Evolutionary conservation across 2,329 filamentous ascomycete genomes (phyloP), one percentile per base, ranked within the genome.

Genomic region (Scolecobasidium constrictum): DNA sequence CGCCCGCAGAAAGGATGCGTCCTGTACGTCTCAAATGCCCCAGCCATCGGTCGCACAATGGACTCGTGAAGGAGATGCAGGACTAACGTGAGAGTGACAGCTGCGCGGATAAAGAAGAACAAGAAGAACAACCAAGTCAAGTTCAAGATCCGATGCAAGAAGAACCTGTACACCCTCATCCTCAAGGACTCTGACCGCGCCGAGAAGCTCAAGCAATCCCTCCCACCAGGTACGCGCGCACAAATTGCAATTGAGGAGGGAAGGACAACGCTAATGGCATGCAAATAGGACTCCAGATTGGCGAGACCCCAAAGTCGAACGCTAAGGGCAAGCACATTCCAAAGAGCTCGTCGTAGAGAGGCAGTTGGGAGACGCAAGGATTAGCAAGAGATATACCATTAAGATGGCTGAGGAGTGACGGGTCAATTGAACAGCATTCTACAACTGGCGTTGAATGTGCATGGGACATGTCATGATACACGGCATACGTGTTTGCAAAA

Each of bases 101-200:
- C 69, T 50, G 69, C 68, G 49, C 63, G 67, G 56, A 69, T 72
- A 61, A 72, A 96, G 87, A 92, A 93, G 79, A 94, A 82, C 81
- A 83, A 81, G 71, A 81, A 83, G 73, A 73, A 75, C 64, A 78
- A 82, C 67, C 82, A 90, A 77, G 88, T 92, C 82, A 98, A 98
- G 84, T 96, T 98, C 87, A 98, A 98, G 86, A 90, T 98, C 78
- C 86, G 92, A 71, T 96, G 92, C 83, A 77, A 86, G 68, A 80
- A 81, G 64, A 81, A 92, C 77, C 77, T 98, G 58, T 98, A 98
- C 84, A 95, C 92, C 58, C 82, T 98, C 60, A 85, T 94, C 67
- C 82, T 98, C 62, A 95, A 94, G 81, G 92, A 98, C 74, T 78
- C 80, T 64, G 92, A 95, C 67, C 96, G 96, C 86, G 93, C 90